These are phyloP conservation scores for Irpex lacteus DNA, from an alignment of 1,284 basidiomycete genomes.

Conservation along the genomic window DNA sequence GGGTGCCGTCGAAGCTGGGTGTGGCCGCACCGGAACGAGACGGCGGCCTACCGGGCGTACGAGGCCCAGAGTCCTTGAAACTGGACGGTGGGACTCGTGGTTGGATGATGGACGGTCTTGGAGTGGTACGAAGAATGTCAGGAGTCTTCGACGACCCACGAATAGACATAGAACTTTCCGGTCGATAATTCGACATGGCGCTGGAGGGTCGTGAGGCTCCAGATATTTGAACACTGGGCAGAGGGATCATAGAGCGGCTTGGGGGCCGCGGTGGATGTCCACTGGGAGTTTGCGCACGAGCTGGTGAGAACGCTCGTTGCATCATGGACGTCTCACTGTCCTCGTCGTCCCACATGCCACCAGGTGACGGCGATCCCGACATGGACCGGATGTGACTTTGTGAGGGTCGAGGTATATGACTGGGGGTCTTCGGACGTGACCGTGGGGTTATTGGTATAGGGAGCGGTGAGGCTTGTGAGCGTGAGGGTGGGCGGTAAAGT, in stretches of 20 bases:
- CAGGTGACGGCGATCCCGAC: constrained; percentile 44
- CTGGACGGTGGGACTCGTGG: constrained; percentile 68
- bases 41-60: constrained; percentile 53
- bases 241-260: constrained; percentile 75
- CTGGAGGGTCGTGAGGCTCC: constrained; percentile 69
- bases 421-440: constrained; percentile 61
- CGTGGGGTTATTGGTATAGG: constrained; percentile 19
- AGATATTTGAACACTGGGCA: constrained; percentile 68
- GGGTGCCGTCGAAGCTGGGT: constrained; percentile 48
- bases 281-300: constrained; percentile 41
- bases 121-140: constrained; percentile 50
- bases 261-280: constrained; percentile 64
- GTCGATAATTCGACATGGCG: constrained; percentile 64
- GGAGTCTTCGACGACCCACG: constrained; percentile 62
- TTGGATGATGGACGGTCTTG: constrained; percentile 35
- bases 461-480: constrained; percentile 31
- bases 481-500: constrained; percentile 32
- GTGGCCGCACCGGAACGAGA: constrained; percentile 64
- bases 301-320: constrained; percentile 66
- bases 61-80: constrained; percentile 59
- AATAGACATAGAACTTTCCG: constrained; percentile 55
- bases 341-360: constrained; percentile 44
- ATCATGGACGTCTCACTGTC: constrained; percentile 37
- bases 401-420: constrained; percentile 63
- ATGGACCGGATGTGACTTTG: constrained; percentile 42